Conservation (phyloP, 768 basidiomycete genomes). For the Mrakia frigida region DNA sequence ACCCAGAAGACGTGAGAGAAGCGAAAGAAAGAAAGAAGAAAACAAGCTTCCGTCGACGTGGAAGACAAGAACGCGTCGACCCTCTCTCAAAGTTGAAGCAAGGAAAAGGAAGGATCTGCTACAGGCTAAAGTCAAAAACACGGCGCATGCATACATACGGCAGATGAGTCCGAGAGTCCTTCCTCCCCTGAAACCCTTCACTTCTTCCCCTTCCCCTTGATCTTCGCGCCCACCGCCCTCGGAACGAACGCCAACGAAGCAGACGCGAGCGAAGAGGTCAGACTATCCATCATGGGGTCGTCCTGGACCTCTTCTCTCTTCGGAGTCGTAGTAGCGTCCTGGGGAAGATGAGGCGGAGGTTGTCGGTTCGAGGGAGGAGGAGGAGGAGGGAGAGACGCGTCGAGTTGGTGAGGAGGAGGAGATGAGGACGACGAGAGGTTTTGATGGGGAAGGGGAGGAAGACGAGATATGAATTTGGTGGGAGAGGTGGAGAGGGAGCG, state of each 20-base stretch:
- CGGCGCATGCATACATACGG: no score
- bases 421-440: background rate
- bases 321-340: background rate
- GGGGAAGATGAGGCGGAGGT: background rate
- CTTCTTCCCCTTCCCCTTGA: constrained; percentile 10
- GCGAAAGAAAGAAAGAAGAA: no score
- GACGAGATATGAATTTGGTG: background rate
- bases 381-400: background rate
- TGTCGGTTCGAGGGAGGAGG: background rate
- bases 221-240: background rate
- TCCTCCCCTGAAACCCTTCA: background rate
- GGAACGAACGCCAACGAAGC: background rate
- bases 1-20: no score
- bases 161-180: background rate
- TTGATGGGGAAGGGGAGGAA: background rate
- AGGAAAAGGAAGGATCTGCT: no score
- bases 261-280: background rate
- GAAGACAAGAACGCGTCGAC: no score
- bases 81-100: no score
- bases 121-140: no score
- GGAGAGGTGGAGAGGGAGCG: background rate
- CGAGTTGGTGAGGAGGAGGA: background rate
- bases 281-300: background rate
- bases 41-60: no score
- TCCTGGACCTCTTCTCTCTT: background rate